These are phyloP conservation scores for Rhizopogon vesiculosus DNA, from an alignment of 768 basidiomycete species.

Conservation along the genomic window DNA sequence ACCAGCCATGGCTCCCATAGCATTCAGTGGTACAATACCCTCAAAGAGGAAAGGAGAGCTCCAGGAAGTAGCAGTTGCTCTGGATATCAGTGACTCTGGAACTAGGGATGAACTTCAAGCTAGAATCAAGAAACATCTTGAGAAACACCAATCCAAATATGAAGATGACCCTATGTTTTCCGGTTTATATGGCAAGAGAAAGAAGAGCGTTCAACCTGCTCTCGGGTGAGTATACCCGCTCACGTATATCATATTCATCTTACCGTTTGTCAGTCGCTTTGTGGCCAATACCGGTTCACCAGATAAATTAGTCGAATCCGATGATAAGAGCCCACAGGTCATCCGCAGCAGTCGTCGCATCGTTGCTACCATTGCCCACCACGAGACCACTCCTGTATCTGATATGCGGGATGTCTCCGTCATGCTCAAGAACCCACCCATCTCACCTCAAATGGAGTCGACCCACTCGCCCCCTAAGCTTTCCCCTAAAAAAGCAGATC, in stretches of 20 bases:
- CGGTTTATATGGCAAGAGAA: constrained; percentile 44
- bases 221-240: constrained; percentile 6
- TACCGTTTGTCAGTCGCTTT: constrained; percentile 10
- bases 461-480: background rate
- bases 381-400: constrained; percentile 44
- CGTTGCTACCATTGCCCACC: constrained; percentile 14
- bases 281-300: constrained; percentile 9
- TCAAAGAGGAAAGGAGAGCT: constrained; percentile 70
- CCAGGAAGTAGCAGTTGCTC: constrained; percentile 52
- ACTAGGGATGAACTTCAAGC: constrained; percentile 59
- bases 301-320: constrained; percentile 4
- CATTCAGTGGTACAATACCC: constrained; percentile 49
- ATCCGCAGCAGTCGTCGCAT: constrained; percentile 18
- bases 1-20: constrained; percentile 35
- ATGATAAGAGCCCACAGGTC: constrained; percentile 14
- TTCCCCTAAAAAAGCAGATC: constrained; percentile 14
- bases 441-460: constrained; percentile 31
- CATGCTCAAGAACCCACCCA: constrained; percentile 41
- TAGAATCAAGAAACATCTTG: constrained; percentile 63
- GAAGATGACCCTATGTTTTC: constrained; percentile 55
- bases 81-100: constrained; percentile 48
- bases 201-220: constrained; percentile 25
- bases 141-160: constrained; percentile 45
- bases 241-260: background rate
- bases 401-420: constrained; percentile 49